These are phyloP conservation scores for Naganishia friedmannii DNA, from an alignment of 768 basidiomycete genomes.

Conservation along the genomic window DNA sequence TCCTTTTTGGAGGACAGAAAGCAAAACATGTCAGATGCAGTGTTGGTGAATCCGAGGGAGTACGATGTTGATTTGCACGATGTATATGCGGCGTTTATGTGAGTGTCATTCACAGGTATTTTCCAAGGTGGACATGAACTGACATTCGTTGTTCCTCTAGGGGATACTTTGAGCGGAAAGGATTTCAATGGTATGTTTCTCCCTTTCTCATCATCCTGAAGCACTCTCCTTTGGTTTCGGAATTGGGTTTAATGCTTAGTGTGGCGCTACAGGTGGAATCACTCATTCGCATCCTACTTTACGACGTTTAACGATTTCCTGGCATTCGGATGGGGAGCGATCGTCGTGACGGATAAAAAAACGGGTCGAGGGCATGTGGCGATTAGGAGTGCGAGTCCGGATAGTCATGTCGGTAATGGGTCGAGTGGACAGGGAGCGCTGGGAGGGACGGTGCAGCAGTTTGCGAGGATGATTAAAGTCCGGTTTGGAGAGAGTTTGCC, in stretches of 20 bases:
- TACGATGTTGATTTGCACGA: constrained; percentile 50
- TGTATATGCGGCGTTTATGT: constrained; percentile 49
- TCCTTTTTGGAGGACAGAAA: neutral
- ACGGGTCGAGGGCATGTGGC: constrained; percentile 32
- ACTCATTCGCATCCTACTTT: constrained; percentile 49
- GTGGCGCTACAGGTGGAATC: constrained; percentile 51
- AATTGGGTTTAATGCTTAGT: too few species aligned
- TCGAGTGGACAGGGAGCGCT: constrained; percentile 27
- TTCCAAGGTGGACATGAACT: neutral
- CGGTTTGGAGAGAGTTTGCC: constrained; percentile 33
- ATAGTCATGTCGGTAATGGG: neutral
- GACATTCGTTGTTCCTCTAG: neutral
- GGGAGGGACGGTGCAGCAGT: constrained; percentile 46
- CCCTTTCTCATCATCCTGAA: neutral
- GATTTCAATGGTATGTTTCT: constrained; percentile 28
- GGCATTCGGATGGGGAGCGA: constrained; percentile 50
- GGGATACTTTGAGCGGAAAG: constrained; percentile 34
- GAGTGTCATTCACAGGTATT: neutral
- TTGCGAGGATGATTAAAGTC: constrained; percentile 49
- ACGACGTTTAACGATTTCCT: constrained; percentile 49
- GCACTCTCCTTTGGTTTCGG: too few species aligned
- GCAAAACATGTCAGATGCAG: constrained; percentile 29
- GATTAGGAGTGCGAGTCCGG: constrained; percentile 10
- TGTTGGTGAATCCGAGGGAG: constrained; percentile 41
- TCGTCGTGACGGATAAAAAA: constrained; percentile 34